A percentile compares a stretch with the other conserved stretches of the same genome.
Conservation (phyloP, 441 rosid genomes). For the Erodium texanum region DNA sequence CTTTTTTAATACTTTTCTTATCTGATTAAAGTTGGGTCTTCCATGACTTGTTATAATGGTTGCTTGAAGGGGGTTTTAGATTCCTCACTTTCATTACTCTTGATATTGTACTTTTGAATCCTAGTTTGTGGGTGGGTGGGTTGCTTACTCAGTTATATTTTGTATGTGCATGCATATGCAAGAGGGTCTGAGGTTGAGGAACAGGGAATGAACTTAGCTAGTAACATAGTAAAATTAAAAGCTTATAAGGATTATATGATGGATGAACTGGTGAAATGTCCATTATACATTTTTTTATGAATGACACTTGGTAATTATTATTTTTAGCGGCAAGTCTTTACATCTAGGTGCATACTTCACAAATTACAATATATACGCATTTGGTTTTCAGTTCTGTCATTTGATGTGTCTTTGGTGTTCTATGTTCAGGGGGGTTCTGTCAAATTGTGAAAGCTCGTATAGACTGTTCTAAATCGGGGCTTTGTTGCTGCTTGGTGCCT, state of each 20-base stretch:
- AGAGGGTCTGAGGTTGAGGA: not conserved
- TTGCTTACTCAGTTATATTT: not conserved
- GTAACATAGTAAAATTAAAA: not conserved
- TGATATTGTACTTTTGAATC: not conserved
- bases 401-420: not conserved
- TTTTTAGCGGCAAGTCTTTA: not conserved
- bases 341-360: not conserved
- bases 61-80: not conserved
- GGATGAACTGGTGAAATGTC: not conserved
- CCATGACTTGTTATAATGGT: not conserved
- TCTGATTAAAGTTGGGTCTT: not conserved
- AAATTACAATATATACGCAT: not conserved
- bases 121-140: not conserved
- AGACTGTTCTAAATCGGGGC: slow-evolving; percentile 14
- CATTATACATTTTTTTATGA: not conserved
- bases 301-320: not conserved
- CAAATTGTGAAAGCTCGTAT: not conserved
- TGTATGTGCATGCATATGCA: not conserved
- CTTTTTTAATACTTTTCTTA: not conserved
- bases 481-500: slow-evolving; percentile 9
- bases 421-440: slow-evolving; percentile 1
- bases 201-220: not conserved
- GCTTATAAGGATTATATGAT: not conserved
- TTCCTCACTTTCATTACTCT: not conserved
- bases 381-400: not conserved